Conservation (phyloP, 2,329 filamentous ascomycete genomes). For the Aureobasidium sp. region DNA sequence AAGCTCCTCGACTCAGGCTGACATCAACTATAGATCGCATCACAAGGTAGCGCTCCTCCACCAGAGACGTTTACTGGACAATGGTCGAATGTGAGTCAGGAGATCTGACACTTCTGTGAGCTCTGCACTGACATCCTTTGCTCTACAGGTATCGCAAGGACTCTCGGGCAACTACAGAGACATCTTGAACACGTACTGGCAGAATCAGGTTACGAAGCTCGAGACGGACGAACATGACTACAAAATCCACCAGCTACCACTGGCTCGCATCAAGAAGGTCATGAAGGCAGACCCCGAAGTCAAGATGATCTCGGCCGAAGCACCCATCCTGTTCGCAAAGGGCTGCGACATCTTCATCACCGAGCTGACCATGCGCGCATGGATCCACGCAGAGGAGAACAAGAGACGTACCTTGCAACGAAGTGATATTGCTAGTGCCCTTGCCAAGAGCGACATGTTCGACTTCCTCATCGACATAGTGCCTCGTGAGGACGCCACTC, state of each 20-base stretch:
- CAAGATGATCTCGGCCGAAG: constrained; percentile 99
- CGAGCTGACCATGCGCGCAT: constrained; percentile 96
- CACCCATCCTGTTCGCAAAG: constrained; percentile 95
- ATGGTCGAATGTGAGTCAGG: constrained; percentile 76
- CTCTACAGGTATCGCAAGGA: constrained; percentile 78
- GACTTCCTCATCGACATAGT: constrained; percentile 99
- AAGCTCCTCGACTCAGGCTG: background rate
- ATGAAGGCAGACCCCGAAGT: constrained; percentile 99
- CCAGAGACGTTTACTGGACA: constrained; percentile 86
- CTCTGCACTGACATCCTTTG: background rate
- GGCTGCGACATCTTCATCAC: constrained; percentile 99
- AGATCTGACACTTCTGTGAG: background rate
- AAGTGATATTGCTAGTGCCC: constrained; percentile 89
- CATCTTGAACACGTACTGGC: constrained; percentile 98
- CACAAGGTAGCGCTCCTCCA: constrained; percentile 79
- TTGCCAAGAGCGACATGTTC: constrained; percentile 99
- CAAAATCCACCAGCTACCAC: constrained; percentile 91
- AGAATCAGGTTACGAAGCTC: constrained; percentile 92
- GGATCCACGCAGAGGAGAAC: constrained; percentile 99
- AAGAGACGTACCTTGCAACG: constrained; percentile 92
- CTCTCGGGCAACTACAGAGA: constrained; percentile 89
- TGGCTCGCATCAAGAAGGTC: constrained; percentile 99
- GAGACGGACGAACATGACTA: constrained; percentile 96
- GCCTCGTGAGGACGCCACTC: constrained; percentile 83
- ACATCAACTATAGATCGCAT: constrained; percentile 60